These are phyloP conservation scores for Astrephomene gubernaculifera DNA, from an alignment of 139 green algal species.

Conservation along the genomic window DNA sequence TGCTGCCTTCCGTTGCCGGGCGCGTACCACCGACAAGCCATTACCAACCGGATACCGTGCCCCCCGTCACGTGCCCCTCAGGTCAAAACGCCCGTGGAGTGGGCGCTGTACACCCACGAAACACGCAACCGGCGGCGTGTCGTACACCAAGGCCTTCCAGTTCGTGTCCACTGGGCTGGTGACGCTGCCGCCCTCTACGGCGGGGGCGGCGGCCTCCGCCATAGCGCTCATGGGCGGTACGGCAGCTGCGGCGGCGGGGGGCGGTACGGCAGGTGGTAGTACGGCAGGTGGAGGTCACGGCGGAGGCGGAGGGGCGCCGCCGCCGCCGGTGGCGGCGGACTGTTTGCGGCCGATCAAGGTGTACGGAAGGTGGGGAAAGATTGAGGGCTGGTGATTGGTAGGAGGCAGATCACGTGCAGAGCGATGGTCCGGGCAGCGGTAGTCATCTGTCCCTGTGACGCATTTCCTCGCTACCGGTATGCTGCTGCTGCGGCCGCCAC, in stretches of 20 bases:
- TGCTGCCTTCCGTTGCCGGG: too few species aligned
- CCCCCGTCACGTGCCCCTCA: background rate
- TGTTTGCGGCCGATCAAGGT: conserved; percentile 35
- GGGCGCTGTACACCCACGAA: conserved; percentile 67
- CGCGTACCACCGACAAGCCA: too few species aligned
- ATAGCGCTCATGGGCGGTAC: background rate
- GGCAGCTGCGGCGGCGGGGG: conserved; percentile 2
- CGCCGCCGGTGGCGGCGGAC: background rate
- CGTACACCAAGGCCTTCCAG: conserved; percentile 60
- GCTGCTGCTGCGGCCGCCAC: too few species aligned
- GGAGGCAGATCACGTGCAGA: too few species aligned
- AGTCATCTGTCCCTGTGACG: too few species aligned
- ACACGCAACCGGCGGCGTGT: conserved; percentile 45
- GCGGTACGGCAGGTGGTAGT: conserved; percentile 44
- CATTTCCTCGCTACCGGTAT: too few species aligned
- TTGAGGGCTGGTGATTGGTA: too few species aligned
- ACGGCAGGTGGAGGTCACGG: conserved; percentile 2
- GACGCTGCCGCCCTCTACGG: conserved; percentile 69
- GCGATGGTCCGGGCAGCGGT: too few species aligned
- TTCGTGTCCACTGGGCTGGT: conserved; percentile 59
- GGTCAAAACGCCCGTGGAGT: conserved; percentile 23
- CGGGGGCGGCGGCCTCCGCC: background rate
- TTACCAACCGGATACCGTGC: too few species aligned
- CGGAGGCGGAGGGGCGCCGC: conserved; percentile 12
- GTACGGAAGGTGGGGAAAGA: conserved; percentile 43